A percentile compares a stretch with the other conserved stretches of the same genome.
Conservation (phyloP, 2,329 filamentous ascomycete species). For the Talaromyces sp. region DNA sequence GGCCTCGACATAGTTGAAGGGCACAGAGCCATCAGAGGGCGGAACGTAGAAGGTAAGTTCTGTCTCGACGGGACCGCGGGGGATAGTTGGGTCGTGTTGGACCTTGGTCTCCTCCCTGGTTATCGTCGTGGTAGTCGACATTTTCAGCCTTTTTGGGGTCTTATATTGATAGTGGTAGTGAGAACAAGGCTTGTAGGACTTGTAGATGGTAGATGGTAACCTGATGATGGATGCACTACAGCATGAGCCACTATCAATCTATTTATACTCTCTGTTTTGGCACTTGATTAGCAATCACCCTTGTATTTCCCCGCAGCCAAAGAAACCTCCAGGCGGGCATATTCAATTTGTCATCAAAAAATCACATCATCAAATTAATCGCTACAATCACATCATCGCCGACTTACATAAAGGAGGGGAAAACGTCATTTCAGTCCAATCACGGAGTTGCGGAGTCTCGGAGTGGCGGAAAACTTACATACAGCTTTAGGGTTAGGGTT, state of each 20-base stretch:
- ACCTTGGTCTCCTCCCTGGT: conserved; percentile 18
- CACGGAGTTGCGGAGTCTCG: not conserved
- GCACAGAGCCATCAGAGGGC: conserved; percentile 53
- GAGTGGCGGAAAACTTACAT: too few relatives aligned
- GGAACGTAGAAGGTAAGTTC: conserved; percentile 60
- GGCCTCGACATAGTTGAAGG: conserved; percentile 63
- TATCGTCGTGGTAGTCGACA: conserved; percentile 11
- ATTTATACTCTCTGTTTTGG: not conserved
- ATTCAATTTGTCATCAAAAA: too few relatives aligned
- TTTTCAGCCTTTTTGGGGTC: not conserved
- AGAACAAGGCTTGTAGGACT: too few relatives aligned
- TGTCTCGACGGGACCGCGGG: conserved; percentile 57
- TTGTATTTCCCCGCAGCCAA: not conserved
- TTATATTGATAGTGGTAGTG: too few relatives aligned
- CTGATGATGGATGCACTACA: not conserved
- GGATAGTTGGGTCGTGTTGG: conserved; percentile 25
- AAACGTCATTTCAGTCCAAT: not conserved
- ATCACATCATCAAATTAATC: too few relatives aligned
- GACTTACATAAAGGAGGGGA: not conserved
- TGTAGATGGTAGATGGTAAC: not conserved
- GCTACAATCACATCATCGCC: not conserved
- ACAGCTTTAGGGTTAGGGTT: not conserved
- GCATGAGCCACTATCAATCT: not conserved
- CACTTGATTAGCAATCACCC: not conserved
- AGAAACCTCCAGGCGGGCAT: too few relatives aligned